Conservation (phyloP, 257 asterid species). For the Nicotiana paniculata region DNA sequence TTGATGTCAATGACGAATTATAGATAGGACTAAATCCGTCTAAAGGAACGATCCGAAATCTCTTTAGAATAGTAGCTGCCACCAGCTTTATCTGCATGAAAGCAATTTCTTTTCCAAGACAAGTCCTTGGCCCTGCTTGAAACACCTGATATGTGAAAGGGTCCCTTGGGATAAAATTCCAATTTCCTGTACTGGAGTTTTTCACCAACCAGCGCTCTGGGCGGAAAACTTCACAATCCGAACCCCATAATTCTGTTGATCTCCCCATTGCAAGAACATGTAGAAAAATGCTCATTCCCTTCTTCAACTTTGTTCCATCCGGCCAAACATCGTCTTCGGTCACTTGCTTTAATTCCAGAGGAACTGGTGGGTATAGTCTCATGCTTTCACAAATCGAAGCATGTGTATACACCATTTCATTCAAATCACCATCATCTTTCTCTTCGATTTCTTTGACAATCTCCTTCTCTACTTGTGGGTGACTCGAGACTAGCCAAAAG, state of each 20-base stretch:
- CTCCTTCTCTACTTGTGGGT: not conserved
- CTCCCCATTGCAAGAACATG: not conserved
- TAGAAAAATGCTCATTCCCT: not conserved
- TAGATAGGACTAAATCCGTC: not conserved
- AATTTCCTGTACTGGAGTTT: not conserved
- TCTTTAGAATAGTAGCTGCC: no score
- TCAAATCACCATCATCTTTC: not conserved
- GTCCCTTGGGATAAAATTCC: not conserved
- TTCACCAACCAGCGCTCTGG: not conserved
- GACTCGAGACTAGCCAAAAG: not conserved
- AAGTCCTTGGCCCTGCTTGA: conserved; percentile 8
- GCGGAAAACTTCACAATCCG: not conserved
- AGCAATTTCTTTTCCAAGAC: not conserved
- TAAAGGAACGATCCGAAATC: no score
- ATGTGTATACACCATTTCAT: not conserved
- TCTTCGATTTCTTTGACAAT: not conserved
- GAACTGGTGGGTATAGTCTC: not conserved
- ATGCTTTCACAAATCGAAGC: not conserved
- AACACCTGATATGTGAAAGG: not conserved
- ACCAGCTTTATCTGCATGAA: not conserved
- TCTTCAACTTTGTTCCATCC: not conserved
- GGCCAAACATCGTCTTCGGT: not conserved
- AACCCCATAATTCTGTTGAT: not conserved
- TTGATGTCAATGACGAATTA: not conserved
- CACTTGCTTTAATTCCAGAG: not conserved